These are phyloP conservation scores for Saraca asoca DNA, from an alignment of 331 rosid genomes.

Conservation along the genomic window DNA sequence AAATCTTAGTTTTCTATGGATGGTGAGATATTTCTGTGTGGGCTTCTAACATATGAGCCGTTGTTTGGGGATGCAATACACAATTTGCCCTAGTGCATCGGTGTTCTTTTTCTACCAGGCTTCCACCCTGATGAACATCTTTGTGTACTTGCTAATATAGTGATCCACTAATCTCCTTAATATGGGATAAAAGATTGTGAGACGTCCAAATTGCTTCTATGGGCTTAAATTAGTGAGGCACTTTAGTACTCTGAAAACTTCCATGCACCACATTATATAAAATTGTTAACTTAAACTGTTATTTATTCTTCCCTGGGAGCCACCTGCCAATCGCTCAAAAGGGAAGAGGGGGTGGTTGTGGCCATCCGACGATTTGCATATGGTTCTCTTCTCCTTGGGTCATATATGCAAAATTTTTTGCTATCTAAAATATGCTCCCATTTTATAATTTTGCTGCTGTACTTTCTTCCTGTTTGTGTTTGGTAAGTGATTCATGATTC, in stretches of 20 bases:
- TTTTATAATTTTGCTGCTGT: neutral
- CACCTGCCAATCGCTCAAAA: too few relatives aligned
- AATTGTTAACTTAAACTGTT: constrained; percentile 9
- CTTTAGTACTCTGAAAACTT: neutral
- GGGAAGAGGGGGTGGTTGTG: neutral
- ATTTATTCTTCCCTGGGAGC: constrained; percentile 10
- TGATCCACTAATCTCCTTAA: too few relatives aligned
- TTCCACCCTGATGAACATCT: too few relatives aligned
- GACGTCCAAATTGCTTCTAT: too few relatives aligned
- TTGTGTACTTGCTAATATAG: too few relatives aligned
- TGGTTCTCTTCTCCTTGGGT: constrained; percentile 5
- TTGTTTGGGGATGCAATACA: too few relatives aligned
- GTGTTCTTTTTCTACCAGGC: too few relatives aligned
- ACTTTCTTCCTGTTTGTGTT: neutral
- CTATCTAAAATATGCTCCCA: neutral
- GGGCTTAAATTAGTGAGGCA: too few relatives aligned
- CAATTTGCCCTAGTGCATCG: too few relatives aligned
- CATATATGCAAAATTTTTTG: neutral
- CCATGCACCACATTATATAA: constrained; percentile 2
- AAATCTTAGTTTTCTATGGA: constrained; percentile 16
- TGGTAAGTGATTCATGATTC: too few relatives aligned
- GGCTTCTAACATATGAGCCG: constrained; percentile 12
- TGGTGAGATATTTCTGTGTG: constrained; percentile 18
- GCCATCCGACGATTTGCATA: constrained; percentile 1
- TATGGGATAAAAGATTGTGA: too few relatives aligned